These are phyloP conservation scores for Incumbomyces lentus DNA, from an alignment of 2,329 filamentous ascomycete species.

Conservation along the genomic window DNA sequence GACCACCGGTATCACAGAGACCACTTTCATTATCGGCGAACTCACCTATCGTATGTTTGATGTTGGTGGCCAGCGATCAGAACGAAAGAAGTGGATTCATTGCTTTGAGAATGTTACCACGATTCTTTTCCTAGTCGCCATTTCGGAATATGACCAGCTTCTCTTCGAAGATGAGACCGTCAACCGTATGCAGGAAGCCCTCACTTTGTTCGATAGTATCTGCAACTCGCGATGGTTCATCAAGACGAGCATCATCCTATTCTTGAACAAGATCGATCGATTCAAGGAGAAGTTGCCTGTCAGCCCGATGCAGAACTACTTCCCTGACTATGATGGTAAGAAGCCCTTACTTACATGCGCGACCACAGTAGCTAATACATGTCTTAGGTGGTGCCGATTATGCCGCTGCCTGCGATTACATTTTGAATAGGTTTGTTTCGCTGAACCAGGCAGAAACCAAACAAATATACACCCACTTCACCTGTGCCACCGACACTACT, in stretches of 20 bases:
- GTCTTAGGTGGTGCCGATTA: conserved; percentile 77
- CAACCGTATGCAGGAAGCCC: conserved; percentile 64
- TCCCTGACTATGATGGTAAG: conserved; percentile 63
- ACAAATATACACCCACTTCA: conserved; percentile 99
- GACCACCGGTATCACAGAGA: conserved; percentile 95
- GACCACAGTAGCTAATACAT: conserved; percentile 13
- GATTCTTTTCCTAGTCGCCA: conserved; percentile 91
- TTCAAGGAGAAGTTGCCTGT: conserved; percentile 66
- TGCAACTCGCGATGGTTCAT: conserved; percentile 64
- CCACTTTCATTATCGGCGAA: conserved; percentile 88
- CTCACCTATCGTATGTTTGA: conserved; percentile 97
- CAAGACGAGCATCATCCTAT: conserved; percentile 62
- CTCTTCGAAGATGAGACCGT: conserved; percentile 94
- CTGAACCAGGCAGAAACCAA: conserved; percentile 99
- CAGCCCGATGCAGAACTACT: conserved; percentile 66
- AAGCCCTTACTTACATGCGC: neutral
- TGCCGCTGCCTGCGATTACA: conserved; percentile 92
- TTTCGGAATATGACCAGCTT: conserved; percentile 93
- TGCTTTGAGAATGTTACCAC: conserved; percentile 98
- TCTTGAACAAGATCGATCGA: conserved; percentile 65
- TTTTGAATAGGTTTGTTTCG: conserved; percentile 95
- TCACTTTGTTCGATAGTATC: conserved; percentile 62
- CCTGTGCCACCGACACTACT: conserved; percentile 94
- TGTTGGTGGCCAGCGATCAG: conserved; percentile 87
- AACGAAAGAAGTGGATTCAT: conserved; percentile 99